Conservation (phyloP, 768 basidiomycete genomes). For the Pleurotus ostreatus region DNA sequence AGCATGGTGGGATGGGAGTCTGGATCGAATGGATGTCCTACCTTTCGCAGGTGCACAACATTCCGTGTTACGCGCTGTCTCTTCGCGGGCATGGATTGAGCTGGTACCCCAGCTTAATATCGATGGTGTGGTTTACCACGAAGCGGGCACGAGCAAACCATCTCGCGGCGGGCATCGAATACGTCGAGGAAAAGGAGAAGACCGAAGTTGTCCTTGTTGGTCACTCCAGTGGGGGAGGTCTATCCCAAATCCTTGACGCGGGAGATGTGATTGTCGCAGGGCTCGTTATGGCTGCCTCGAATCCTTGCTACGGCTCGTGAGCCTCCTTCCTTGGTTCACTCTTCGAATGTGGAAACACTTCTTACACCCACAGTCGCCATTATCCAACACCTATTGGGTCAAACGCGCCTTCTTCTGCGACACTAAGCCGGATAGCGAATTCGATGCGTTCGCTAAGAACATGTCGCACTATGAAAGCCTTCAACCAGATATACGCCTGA, state of each 20-base stretch:
- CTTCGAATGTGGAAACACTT: neutral
- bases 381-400: neutral
- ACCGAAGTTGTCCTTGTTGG: neutral
- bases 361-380: neutral
- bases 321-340: neutral
- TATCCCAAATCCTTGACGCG: neutral
- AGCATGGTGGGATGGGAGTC: neutral
- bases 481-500: neutral
- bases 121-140: neutral
- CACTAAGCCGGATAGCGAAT: neutral
- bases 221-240: slow-evolving; percentile 3
- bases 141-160: neutral
- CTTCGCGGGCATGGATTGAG: slow-evolving; percentile 1
- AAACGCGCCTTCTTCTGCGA: neutral
- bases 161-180: neutral
- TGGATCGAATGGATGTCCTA: slow-evolving; percentile 5
- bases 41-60: slow-evolving; percentile 1
- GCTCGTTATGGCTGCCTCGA: neutral
- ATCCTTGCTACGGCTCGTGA: slow-evolving; percentile 1
- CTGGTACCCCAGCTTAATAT: slow-evolving; percentile 1
- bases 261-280: neutral
- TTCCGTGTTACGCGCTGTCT: neutral
- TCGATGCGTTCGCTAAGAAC: neutral
- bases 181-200: neutral
- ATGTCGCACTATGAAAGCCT: neutral